Evolutionary conservation across 2,329 filamentous ascomycete genomes (phyloP), one percentile per base, ranked within the genome.

Genomic region (Cytospora paraplurivora): DNA sequence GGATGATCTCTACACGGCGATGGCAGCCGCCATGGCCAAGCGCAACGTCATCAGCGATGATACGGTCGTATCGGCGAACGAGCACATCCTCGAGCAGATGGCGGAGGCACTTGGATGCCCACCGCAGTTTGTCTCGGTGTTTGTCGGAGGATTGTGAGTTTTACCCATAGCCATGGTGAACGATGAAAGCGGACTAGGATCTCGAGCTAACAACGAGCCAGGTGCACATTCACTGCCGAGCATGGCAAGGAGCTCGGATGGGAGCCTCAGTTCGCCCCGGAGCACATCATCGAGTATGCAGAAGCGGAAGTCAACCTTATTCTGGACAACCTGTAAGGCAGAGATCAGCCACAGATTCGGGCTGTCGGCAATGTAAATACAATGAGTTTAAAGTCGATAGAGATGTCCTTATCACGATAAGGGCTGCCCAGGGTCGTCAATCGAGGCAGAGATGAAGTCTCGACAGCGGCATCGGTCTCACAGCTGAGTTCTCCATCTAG

Each of bases 1-100:
- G 83, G 72, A 78, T 17, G 80, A 83, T 58, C 59, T 86, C 0
- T 85, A 85, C 69, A 67, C 62, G 5, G 76, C 78, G 2, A 77
- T 85, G 64, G 81, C 77, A 0, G 69, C 69, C 17, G 70, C 76
- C 1, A 69, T 85, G 11, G 71, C 70, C 1, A 76, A 78, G 65
- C 73, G 76, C 1, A 70, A 72, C 1, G 66, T 79, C 7, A 69
- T 85, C 7, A 71, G 73, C 6, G 75, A 78, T 47, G 72, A 72
- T 0, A 65, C 64, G 0, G 75, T 85, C 0, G 62, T 67, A 1
- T 38, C 67, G 7, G 79, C 78, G 0, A 73, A 78, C 54, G 72
- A 75, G 4, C 64, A 69, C 3, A 72, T 69, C 1, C 60, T 82
- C 8, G 71, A 73, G 47, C 68, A 70, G 49, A 83, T 84, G 75